Conservation (phyloP, 163 green algal species). For the Coccomyxa subellipsoidea region DNA sequence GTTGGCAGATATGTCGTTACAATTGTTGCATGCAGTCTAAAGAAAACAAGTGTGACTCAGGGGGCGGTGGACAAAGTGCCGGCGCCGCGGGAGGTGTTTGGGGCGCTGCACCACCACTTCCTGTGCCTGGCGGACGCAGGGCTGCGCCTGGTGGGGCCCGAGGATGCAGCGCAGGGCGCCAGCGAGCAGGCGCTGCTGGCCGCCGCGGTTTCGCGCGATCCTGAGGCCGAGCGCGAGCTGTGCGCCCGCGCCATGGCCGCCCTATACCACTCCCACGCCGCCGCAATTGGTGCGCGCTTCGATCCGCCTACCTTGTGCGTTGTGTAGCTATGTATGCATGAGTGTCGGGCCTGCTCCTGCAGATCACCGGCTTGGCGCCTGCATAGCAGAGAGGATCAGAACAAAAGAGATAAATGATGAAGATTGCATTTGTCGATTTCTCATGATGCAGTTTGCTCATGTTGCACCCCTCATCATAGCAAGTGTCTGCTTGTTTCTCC, state of each 20-base stretch:
- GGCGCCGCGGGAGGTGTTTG: slow-evolving; percentile 70
- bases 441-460: too few relatives aligned
- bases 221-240: slow-evolving; percentile 53
- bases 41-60: too few relatives aligned
- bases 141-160: slow-evolving; percentile 9
- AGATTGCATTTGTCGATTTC: too few relatives aligned
- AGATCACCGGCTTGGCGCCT: too few relatives aligned
- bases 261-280: slow-evolving; percentile 69
- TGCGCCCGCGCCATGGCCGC: slow-evolving; percentile 81
- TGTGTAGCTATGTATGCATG: too few relatives aligned
- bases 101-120: slow-evolving; percentile 63
- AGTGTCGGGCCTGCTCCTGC: too few relatives aligned
- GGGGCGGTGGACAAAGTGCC: slow-evolving; percentile 68
- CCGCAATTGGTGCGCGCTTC: slow-evolving; percentile 21
- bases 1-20: too few relatives aligned
- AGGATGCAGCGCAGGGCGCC: background rate
- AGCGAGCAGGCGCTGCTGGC: background rate
- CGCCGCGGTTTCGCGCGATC: slow-evolving; percentile 24
- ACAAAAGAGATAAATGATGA: too few relatives aligned
- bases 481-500: too few relatives aligned
- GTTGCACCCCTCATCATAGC: too few relatives aligned
- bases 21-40: too few relatives aligned
- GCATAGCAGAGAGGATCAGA: too few relatives aligned
- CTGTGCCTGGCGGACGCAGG: slow-evolving; percentile 45
- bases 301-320: background rate